phyloP scores from a whole-genome alignment of 345 rosid species.

The Eucalyptus curtisii region DNA sequence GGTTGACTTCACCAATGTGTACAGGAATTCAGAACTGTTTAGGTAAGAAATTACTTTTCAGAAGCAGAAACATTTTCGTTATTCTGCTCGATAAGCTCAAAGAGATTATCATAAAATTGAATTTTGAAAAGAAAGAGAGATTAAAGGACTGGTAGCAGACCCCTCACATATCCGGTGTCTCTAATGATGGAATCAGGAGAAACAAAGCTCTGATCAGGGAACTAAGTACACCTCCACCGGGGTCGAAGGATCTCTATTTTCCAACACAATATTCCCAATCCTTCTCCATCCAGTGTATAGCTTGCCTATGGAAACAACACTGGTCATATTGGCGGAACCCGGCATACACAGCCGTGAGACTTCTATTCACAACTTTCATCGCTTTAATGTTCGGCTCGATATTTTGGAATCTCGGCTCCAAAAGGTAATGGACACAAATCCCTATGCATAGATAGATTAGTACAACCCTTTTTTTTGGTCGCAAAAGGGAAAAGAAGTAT shows the following conservation, averaged over 20 bases:
- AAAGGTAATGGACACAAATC: conserved; percentile 13
- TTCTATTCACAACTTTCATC: conserved; percentile 34
- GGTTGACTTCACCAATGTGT: conserved; percentile 22
- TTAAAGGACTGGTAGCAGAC: background rate
- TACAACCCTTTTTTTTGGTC: background rate
- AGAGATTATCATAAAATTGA: background rate
- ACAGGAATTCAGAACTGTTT: conserved; percentile 37
- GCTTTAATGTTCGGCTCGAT: conserved; percentile 55
- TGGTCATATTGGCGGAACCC: conserved; percentile 63
- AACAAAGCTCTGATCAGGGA: conserved; percentile 44
- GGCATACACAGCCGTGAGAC: conserved; percentile 35
- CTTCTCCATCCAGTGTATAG: conserved; percentile 30
- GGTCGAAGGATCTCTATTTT: conserved; percentile 33
- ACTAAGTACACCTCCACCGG: conserved; percentile 21
- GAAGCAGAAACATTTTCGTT: background rate
- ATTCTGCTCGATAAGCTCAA: background rate
- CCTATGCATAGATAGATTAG: background rate
- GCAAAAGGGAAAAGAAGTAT: background rate
- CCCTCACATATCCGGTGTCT: background rate
- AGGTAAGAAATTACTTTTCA: conserved; percentile 9
- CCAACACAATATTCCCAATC: conserved; percentile 35
- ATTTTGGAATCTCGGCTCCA: conserved; percentile 51
- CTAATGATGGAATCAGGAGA: conserved; percentile 21
- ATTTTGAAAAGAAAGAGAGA: background rate
- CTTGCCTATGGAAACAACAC: conserved; percentile 59